Evolutionary conservation across 441 rosid species (phyloP), one percentile per base, ranked within the genome.

Genomic region (Corymbia citriodora): DNA sequence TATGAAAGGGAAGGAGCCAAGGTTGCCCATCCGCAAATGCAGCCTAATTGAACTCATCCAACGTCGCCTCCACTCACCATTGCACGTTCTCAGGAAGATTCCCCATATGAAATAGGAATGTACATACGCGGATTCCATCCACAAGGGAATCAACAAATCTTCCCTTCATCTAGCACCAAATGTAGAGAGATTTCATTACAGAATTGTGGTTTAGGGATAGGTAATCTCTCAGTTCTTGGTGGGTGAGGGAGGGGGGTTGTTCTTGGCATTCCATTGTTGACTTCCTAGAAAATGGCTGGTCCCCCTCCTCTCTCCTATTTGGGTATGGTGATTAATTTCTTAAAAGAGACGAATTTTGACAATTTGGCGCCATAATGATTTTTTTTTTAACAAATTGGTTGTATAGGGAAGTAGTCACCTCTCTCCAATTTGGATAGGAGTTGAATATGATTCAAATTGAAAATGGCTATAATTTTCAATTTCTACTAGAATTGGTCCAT

Each of bases 61-160:
- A n/a, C 11, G 12, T 68, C 3, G 31, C 7, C 74, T 68, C 3
- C 21, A 8, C 40, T 68, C 5, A 18, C 70, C 15, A 29, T 29
- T 1, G 8, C 29, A 6, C 8, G 1, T 10, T 74, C 29, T 10
- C 8, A 1, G 0, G 49, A 36, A 10, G 8, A 6, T 19, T 36
- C 8, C 15, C 1, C 25, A 5, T 65, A 31, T 17, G 36, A 31
- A 31, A 31, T 9, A 7, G 3, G 27, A 72, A 33, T 72, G 81
- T 33, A 70, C 81, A 33, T 31, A 70, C 4, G 5, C 18, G 18
- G 48, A 70, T 33, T 33, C 81, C 81, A 70, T 5, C 45, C 31
- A 6, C 2, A 10, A 16, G 74, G 40, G 21, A 65, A 65, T 31
- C 25, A 8, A 3, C 61, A 1, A 55, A 5, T 55, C 9, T 21